These are phyloP conservation scores for Excoecaria cochinchinensis DNA, from an alignment of 345 rosid species.

Conservation along the genomic window DNA sequence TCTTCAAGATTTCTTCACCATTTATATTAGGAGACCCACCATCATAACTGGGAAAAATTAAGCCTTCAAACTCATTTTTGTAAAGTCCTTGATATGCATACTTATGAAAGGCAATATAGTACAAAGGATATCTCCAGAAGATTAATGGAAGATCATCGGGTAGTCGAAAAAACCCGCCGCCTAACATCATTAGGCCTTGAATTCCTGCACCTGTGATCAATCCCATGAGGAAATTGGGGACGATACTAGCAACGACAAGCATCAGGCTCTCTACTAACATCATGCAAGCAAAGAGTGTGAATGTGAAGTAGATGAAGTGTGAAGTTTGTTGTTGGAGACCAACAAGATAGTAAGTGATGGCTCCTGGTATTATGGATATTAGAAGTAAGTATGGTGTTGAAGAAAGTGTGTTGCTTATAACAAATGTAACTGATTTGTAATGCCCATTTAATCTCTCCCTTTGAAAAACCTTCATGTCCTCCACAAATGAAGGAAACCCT, in stretches of 20 bases:
- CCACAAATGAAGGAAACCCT: slow-evolving; percentile 56
- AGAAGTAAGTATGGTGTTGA: slow-evolving; percentile 42
- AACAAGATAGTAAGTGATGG: slow-evolving; percentile 35
- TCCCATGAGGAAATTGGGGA: slow-evolving; percentile 56
- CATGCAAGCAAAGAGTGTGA: slow-evolving; percentile 38
- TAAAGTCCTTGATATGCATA: slow-evolving; percentile 33
- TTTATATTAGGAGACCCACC: slow-evolving; percentile 15
- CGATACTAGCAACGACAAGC: slow-evolving; percentile 55
- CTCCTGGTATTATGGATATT: slow-evolving; percentile 46
- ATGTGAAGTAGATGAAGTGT: slow-evolving; percentile 38
- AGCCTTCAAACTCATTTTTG: slow-evolving; percentile 36
- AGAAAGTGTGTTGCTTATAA: slow-evolving; percentile 48
- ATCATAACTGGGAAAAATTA: slow-evolving; percentile 11
- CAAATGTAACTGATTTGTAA: slow-evolving; percentile 46
- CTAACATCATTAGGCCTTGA: slow-evolving; percentile 51
- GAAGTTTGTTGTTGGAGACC: slow-evolving; percentile 37
- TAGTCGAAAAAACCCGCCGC: slow-evolving; percentile 48
- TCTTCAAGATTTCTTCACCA: slow-evolving; percentile 31
- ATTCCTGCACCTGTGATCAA: slow-evolving; percentile 54
- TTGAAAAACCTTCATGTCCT: slow-evolving; percentile 50
- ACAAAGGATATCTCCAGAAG: slow-evolving; percentile 47
- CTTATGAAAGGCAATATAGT: slow-evolving; percentile 41
- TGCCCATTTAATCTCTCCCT: slow-evolving; percentile 62
- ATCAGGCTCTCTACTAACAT: slow-evolving; percentile 55
- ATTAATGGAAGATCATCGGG: slow-evolving; percentile 43